Base-by-base conservation (phyloP, 805 yeast genomes). In the Schwanniomyces polymorphus region DNA sequence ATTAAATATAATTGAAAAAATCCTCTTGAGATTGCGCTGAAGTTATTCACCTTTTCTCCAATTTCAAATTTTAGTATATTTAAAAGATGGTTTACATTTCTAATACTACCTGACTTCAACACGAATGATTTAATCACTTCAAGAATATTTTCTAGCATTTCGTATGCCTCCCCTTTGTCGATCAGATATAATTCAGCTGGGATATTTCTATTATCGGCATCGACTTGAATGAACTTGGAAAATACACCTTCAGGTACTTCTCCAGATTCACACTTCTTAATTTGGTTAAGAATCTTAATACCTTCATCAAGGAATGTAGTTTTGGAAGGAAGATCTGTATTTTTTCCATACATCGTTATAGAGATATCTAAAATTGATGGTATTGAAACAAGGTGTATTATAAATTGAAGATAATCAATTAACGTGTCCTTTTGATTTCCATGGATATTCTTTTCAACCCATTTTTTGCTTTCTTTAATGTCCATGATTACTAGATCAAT, bases 1-100 rank as follows among this genome's bases (percentile, higher is more conserved):
- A 86, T 69, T 21, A 85, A 65, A 55, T 78, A 82, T 18, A 85
- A 65, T 45, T 85, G 88, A 54, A 84, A 76, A 9, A 84, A 55
- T 1, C 87, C 86, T 49, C 91, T 73, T 1, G 85, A 75, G n/a
- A 87, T 60, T 6, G 76, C 78, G 51, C 74, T 76, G 38, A 64
- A 60, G 5, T 51, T 47, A 7, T 54, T 51, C 33, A 66, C 59
- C 14, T 57, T 51, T 33, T 51, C 48, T 10, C 62, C 59, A 18
- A 72, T 53, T 34, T 68, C 64, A 50, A 52, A 63, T 18, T 48
- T 45, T 40, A 72, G 57, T 41, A 56, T 68, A 38, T 61, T 51
- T 17, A 56, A 52, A 11, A 73, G 54, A 34, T 70, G 70, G 29
- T 56, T 48, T 12, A 56, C 41, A 45, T 55, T 56, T 18, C 43